Evolutionary conservation across 2,329 filamentous ascomycete species (phyloP).

Genomic region (Samsoniella hepiali): DNA sequence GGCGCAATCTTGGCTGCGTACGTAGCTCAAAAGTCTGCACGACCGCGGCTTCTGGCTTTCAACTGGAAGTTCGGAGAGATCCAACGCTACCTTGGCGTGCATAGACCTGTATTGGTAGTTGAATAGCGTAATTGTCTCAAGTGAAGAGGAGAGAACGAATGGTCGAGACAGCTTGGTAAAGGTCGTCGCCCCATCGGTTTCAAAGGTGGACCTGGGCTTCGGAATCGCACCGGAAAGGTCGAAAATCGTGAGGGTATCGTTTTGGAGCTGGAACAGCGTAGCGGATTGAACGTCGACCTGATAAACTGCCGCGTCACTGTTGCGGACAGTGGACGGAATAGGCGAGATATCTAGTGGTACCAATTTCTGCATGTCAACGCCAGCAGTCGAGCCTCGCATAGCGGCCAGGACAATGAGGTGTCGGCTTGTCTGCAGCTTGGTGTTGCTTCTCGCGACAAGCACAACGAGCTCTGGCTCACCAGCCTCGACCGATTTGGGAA

Average conservation of each 20-base stretch:
- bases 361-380: constrained; percentile 34
- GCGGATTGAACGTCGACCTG: constrained; percentile 62
- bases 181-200: constrained; percentile 51
- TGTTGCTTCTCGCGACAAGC: constrained; percentile 43
- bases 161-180: constrained; percentile 66
- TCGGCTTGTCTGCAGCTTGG: constrained; percentile 28
- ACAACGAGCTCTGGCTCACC: constrained; percentile 50
- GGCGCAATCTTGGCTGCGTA: constrained; percentile 63
- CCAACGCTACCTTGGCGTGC: constrained; percentile 48
- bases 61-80: constrained; percentile 40
- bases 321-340: constrained; percentile 28
- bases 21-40: constrained; percentile 56
- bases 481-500: constrained; percentile 45
- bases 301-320: constrained; percentile 34
- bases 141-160: constrained; percentile 60
- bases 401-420: constrained; percentile 35
- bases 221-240: constrained; percentile 62
- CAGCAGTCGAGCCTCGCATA: constrained; percentile 25
- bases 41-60: constrained; percentile 34
- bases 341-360: constrained; percentile 40
- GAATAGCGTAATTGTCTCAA: constrained; percentile 57
- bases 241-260: constrained; percentile 56
- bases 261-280: constrained; percentile 57
- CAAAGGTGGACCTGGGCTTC: constrained; percentile 53
- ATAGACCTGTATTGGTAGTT: constrained; percentile 66